These are phyloP conservation scores for Moniliophthora roreri DNA, from an alignment of 1,284 basidiomycete species.

Conservation along the genomic window DNA sequence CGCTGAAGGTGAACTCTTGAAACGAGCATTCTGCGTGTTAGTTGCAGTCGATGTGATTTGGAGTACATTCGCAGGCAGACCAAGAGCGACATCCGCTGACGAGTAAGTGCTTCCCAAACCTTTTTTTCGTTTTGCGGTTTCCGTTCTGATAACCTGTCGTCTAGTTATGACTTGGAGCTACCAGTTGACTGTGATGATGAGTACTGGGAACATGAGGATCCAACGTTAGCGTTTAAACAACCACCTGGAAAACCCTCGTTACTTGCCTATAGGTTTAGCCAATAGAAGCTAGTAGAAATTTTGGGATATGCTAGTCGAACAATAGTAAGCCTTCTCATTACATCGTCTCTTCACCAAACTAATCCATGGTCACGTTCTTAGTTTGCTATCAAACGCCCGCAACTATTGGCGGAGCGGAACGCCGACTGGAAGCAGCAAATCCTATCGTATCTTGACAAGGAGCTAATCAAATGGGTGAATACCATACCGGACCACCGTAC, in stretches of 20 bases:
- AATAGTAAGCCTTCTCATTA: neutral
- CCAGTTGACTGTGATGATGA: constrained; percentile 16
- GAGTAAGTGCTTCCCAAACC: constrained; percentile 5
- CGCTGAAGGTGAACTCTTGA: constrained; percentile 7
- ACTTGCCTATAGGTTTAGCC: neutral
- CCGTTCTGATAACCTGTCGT: neutral
- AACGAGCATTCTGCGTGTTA: constrained; percentile 10
- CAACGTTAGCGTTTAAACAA: constrained; percentile 15
- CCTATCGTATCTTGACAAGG: constrained; percentile 9
- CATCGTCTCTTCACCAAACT: too few relatives aligned
- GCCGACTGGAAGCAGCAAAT: constrained; percentile 8
- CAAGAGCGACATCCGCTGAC: constrained; percentile 6
- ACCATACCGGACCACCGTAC: constrained; percentile 12
- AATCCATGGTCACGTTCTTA: neutral
- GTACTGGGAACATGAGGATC: constrained; percentile 15
- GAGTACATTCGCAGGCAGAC: constrained; percentile 7
- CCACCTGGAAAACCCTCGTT: constrained; percentile 9
- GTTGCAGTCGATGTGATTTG: constrained; percentile 4
- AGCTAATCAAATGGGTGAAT: constrained; percentile 13
- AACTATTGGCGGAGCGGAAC: neutral
- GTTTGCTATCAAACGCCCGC: constrained; percentile 7
- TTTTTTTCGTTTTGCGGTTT: neutral
- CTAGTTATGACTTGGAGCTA: constrained; percentile 12
- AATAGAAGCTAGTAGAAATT: constrained; percentile 13
- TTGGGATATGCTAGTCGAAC: constrained; percentile 8